Evolutionary conservation across 768 basidiomycete species (phyloP).

Genomic region (Auriculariales sp.): DNA sequence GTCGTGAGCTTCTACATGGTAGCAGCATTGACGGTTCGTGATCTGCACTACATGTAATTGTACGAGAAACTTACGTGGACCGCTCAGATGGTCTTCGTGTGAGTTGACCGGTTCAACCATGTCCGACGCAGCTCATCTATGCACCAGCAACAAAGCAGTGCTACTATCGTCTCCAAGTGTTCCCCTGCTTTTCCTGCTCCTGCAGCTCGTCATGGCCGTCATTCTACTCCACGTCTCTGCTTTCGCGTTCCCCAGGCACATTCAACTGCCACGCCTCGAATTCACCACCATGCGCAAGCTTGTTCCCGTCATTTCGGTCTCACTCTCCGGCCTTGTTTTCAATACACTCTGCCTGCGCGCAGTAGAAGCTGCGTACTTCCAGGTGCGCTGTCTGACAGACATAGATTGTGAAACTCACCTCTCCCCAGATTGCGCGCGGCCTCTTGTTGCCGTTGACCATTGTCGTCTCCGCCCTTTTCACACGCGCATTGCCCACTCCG

Average conservation of each 20-base stretch:
- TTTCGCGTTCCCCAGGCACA: slow-evolving; percentile 3
- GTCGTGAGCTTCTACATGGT: slow-evolving; percentile 19
- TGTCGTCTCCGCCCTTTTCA: slow-evolving; percentile 46
- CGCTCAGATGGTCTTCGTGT: slow-evolving; percentile 10
- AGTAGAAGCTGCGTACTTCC: slow-evolving; percentile 60
- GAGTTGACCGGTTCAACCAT: background rate
- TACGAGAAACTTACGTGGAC: no score
- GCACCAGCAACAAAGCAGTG: slow-evolving; percentile 9
- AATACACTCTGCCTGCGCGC: slow-evolving; percentile 19
- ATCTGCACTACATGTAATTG: background rate
- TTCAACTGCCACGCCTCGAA: slow-evolving; percentile 5
- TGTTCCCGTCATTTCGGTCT: slow-evolving; percentile 13
- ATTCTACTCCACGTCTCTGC: slow-evolving; percentile 9
- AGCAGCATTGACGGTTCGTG: slow-evolving; percentile 13
- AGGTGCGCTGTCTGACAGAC: slow-evolving; percentile 33
- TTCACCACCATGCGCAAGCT: slow-evolving; percentile 3
- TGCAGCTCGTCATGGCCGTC: slow-evolving; percentile 12
- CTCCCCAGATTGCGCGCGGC: slow-evolving; percentile 60
- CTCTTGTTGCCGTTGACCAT: slow-evolving; percentile 76
- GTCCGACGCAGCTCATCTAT: background rate
- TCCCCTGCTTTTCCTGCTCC: slow-evolving; percentile 11
- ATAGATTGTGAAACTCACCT: background rate
- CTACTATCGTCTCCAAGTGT: slow-evolving; percentile 11
- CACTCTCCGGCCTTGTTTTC: slow-evolving; percentile 22
- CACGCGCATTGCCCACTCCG: slow-evolving; percentile 29